Conservation (phyloP, 2,329 filamentous ascomycete genomes). For the Piedraia hortae region DNA sequence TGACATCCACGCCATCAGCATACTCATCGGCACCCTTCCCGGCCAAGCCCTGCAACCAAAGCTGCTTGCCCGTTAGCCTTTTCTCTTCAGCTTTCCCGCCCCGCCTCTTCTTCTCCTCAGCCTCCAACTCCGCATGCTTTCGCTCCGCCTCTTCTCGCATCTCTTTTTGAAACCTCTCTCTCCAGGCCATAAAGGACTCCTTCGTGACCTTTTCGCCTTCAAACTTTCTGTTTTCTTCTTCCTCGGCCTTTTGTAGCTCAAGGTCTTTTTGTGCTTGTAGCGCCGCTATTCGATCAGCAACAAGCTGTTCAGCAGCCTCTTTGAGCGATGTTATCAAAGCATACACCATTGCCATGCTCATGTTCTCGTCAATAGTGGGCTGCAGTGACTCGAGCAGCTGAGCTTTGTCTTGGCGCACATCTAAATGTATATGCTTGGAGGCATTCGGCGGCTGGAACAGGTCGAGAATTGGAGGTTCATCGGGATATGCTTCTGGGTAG, state of each 20-base stretch:
- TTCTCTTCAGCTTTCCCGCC: slow-evolving; percentile 41
- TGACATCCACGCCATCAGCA: slow-evolving; percentile 31
- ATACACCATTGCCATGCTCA: slow-evolving; percentile 96
- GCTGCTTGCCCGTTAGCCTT: slow-evolving; percentile 37
- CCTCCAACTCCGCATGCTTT: slow-evolving; percentile 35
- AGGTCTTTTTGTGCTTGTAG: slow-evolving; percentile 26
- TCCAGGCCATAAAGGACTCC: slow-evolving; percentile 65
- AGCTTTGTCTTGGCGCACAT: slow-evolving; percentile 53
- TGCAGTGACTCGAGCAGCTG: slow-evolving; percentile 41
- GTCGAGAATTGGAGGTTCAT: slow-evolving; percentile 60
- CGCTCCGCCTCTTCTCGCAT: slow-evolving; percentile 41
- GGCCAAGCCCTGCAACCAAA: slow-evolving; percentile 22
- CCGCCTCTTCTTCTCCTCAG: slow-evolving; percentile 31
- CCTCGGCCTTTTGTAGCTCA: slow-evolving; percentile 37
- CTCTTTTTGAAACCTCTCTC: slow-evolving; percentile 49
- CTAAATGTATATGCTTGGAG: slow-evolving; percentile 43
- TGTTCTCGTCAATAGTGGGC: slow-evolving; percentile 62
- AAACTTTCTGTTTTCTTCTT: slow-evolving; percentile 90
- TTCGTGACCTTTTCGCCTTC: slow-evolving; percentile 70
- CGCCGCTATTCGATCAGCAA: slow-evolving; percentile 42
- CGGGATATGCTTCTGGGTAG: slow-evolving; percentile 77
- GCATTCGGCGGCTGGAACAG: slow-evolving; percentile 46
- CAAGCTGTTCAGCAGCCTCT: slow-evolving; percentile 66
- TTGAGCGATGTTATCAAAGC: slow-evolving; percentile 68
- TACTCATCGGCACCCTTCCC: slow-evolving; percentile 40